Conservation (phyloP, 2,329 filamentous ascomycete genomes). For the Tolypocladium ophioglossoides region DNA sequence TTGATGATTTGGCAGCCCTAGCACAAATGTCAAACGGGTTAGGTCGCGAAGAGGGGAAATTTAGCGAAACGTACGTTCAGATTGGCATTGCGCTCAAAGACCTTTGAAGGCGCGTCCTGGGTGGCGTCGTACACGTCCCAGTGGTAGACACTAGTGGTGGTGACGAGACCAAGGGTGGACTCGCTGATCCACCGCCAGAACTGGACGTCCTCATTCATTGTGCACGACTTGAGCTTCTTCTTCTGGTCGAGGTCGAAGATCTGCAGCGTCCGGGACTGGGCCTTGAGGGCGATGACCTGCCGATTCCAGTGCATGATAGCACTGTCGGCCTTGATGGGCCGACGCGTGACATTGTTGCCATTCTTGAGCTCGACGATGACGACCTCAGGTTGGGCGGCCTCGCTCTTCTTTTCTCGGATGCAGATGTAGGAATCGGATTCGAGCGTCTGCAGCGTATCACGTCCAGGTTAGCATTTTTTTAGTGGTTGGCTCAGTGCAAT, state of each 20-base stretch:
- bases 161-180: constrained; percentile 77
- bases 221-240: constrained; percentile 91
- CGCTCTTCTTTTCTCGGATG: constrained; percentile 86
- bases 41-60: background rate
- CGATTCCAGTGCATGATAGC: constrained; percentile 98
- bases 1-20: constrained; percentile 98
- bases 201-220: constrained; percentile 93
- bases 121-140: constrained; percentile 91
- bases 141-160: constrained; percentile 84
- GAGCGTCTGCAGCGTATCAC: constrained; percentile 56
- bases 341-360: constrained; percentile 85
- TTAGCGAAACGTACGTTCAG: constrained; percentile 53
- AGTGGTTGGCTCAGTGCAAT: background rate
- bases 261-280: constrained; percentile 86
- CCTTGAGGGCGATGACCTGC: constrained; percentile 94
- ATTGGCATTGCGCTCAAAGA: constrained; percentile 91
- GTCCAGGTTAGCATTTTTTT: background rate
- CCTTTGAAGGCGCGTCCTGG: constrained; percentile 71
- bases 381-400: constrained; percentile 78
- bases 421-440: constrained; percentile 97
- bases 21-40: constrained; percentile 8
- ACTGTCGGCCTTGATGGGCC: constrained; percentile 98
- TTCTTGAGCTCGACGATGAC: constrained; percentile 98
- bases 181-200: constrained; percentile 99
- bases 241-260: constrained; percentile 94